These are phyloP conservation scores for Colletotrichum orbiculare DNA, from an alignment of 2,329 filamentous ascomycete genomes.

Conservation along the genomic window DNA sequence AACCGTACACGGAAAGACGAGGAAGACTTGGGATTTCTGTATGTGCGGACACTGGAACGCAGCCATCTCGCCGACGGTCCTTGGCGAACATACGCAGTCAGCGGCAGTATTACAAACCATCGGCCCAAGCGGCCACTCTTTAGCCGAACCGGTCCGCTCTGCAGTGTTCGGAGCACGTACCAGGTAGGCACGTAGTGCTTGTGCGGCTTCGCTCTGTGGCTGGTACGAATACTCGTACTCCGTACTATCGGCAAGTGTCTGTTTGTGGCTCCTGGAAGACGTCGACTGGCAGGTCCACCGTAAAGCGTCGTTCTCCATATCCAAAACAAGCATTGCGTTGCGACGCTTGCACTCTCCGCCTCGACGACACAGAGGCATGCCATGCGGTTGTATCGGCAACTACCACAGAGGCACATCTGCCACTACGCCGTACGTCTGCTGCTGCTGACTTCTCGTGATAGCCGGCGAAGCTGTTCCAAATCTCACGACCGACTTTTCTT, in stretches of 20 bases:
- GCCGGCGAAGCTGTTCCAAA: too few species aligned
- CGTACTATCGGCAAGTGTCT: too few species aligned
- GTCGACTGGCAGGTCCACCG: neutral
- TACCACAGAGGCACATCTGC: neutral
- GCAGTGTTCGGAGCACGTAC: neutral
- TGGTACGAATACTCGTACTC: neutral
- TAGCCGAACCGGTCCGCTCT: slow-evolving; percentile 14
- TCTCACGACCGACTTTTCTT: too few species aligned
- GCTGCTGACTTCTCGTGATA: too few species aligned
- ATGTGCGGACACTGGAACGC: too few species aligned
- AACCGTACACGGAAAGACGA: too few species aligned
- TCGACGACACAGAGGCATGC: neutral
- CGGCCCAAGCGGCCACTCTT: slow-evolving; percentile 14
- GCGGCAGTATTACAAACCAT: neutral
- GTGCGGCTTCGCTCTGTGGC: neutral
- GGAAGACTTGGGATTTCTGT: too few species aligned
- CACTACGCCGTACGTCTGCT: too few species aligned
- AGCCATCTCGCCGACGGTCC: too few species aligned
- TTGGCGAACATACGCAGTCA: too few species aligned
- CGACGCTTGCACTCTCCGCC: slow-evolving; percentile 1
- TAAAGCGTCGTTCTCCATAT: slow-evolving; percentile 1
- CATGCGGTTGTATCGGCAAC: neutral
- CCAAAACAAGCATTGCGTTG: slow-evolving; percentile 10
- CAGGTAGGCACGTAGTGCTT: neutral
- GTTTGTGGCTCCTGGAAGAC: too few species aligned